Conservation (phyloP, 2,329 filamentous ascomycete species). For the Fusarium kyushuense region DNA sequence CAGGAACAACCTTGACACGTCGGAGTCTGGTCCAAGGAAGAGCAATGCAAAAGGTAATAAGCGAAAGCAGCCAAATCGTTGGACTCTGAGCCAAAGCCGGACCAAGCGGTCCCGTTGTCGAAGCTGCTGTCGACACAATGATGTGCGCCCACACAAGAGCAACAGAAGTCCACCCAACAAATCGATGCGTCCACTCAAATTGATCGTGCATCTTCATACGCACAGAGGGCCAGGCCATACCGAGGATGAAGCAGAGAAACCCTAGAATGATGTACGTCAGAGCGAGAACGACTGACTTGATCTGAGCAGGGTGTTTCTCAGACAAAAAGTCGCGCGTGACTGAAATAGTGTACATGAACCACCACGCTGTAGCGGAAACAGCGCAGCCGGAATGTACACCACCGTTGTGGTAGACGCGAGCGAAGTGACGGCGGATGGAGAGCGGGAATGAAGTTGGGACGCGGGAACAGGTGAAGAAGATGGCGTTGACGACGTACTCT, state of each 20-base stretch:
- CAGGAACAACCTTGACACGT: slow-evolving; percentile 69
- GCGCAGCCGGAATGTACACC: slow-evolving; percentile 60
- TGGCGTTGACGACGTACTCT: slow-evolving; percentile 61
- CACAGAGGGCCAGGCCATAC: slow-evolving; percentile 43
- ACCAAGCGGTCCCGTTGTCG: slow-evolving; percentile 10
- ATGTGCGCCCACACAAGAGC: slow-evolving; percentile 70
- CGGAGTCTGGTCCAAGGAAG: slow-evolving; percentile 72
- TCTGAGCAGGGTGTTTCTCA: not conserved
- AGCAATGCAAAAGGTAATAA: slow-evolving; percentile 29
- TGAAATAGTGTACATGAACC: slow-evolving; percentile 51
- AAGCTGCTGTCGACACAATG: slow-evolving; percentile 64
- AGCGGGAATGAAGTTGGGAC: slow-evolving; percentile 58
- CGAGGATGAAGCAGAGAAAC: slow-evolving; percentile 43
- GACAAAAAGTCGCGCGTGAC: slow-evolving; percentile 19
- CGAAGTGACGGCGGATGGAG: slow-evolving; percentile 55
- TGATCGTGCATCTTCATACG: slow-evolving; percentile 64
- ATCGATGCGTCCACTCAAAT: slow-evolving; percentile 76
- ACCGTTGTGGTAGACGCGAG: slow-evolving; percentile 60
- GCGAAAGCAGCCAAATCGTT: slow-evolving; percentile 14
- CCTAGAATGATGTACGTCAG: slow-evolving; percentile 45
- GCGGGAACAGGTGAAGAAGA: slow-evolving; percentile 57
- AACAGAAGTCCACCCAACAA: slow-evolving; percentile 72
- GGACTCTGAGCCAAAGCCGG: slow-evolving; percentile 20
- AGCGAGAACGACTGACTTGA: slow-evolving; percentile 38
- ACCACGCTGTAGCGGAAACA: slow-evolving; percentile 55